Evolutionary conservation across 345 rosid genomes (phyloP), one percentile per base, ranked within the genome.

Genomic region (Clarkia xantiana): DNA sequence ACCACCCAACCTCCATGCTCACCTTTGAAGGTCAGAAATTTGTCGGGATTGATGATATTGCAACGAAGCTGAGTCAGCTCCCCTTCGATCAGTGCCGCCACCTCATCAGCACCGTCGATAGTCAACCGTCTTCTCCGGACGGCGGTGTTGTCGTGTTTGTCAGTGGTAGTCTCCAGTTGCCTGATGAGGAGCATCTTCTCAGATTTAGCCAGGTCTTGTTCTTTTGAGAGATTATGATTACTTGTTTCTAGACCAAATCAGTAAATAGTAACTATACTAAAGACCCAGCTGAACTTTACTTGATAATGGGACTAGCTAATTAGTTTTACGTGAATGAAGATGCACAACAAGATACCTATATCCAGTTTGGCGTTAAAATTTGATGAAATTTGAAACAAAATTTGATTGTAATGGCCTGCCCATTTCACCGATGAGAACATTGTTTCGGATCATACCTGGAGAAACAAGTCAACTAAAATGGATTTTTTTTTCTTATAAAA

Each of bases 31-130:
- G 97, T 12, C 82, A 79, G 59, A 73, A 68, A 61, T 36, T 74
- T 18, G 25, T 53, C 0, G 94, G 97, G 2, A 78, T 53, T 11
- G 78, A 66, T 6, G 63, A 73, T 14, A 81, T 88, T 63, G 52
- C 79, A 14, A 8, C 61, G 2, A 88, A 77, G 78, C 79, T 88
- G 39, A 76, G 60, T 38, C 67, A 64, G 55, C 64, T 88, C 19
- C 94, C 86, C 1, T 81, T 84, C 15, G 84, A 81, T 56, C 79
- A 73, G 17, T 77, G 88, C 54, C 80, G 63, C 10, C 97, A 79
- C 61, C 39, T 45, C 15, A 59, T 84, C 62, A 74, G 82, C 79
- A 84, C 89, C 60, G 57, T 80, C 2, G 91, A 88, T 54, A 69
- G 81, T 0, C 94, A 84, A 71, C 73, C 84, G 0, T 76, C 86